Conservation (phyloP, 805 yeast species). For the Myxozyma mucilagina region DNA sequence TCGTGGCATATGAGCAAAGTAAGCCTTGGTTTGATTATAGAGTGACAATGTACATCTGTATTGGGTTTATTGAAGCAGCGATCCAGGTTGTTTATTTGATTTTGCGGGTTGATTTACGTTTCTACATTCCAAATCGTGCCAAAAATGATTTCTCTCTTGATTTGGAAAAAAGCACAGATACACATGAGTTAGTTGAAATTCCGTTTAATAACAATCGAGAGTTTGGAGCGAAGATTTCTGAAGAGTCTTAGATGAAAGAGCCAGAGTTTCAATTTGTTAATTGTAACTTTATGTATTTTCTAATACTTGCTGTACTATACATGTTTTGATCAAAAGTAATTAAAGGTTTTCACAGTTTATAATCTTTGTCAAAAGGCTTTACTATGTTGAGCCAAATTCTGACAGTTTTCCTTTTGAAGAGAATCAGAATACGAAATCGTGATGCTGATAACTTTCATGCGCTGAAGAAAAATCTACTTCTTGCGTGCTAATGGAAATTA, state of each 20-base stretch:
- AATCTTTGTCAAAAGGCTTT: too few relatives aligned
- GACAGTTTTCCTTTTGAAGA: too few relatives aligned
- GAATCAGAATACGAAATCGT: too few relatives aligned
- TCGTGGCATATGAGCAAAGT: neutral
- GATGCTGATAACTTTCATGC: too few relatives aligned
- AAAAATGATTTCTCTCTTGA: neutral
- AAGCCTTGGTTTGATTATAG: constrained; percentile 4
- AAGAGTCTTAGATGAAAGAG: neutral
- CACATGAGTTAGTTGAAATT: neutral
- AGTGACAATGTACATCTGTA: constrained; percentile 4
- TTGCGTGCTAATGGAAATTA: too few relatives aligned
- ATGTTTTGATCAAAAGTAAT: too few relatives aligned
- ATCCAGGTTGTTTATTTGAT: neutral
- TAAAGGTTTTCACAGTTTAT: too few relatives aligned
- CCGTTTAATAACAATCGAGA: neutral
- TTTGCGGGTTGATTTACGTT: constrained; percentile 1
- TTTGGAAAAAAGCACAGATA: neutral
- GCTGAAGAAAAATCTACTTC: too few relatives aligned
- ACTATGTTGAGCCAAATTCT: too few relatives aligned
- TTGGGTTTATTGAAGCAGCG: neutral
- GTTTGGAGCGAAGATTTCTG: neutral
- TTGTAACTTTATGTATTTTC: neutral
- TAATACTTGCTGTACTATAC: too few relatives aligned
- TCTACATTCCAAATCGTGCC: constrained; percentile 4
- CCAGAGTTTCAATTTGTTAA: neutral